phyloP scores from a whole-genome alignment of 257 asterid species.

The Fraxinus cuspidata region DNA sequence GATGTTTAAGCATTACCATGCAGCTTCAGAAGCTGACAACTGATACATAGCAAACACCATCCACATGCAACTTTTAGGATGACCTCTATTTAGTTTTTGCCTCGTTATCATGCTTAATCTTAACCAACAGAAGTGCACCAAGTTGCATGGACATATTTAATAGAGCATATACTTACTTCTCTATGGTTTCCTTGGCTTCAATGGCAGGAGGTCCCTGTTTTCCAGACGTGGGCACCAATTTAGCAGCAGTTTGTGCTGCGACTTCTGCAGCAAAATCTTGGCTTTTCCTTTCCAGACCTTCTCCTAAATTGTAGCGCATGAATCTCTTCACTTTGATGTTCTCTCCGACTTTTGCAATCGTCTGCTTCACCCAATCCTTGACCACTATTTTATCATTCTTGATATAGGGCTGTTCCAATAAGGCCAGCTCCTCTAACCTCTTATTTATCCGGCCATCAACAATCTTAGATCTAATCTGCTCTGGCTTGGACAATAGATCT shows the following conservation, averaged over 20 bases:
- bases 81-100: not conserved
- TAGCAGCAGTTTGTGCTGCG: constrained; percentile 91
- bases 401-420: constrained; percentile 91
- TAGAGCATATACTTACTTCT: constrained; percentile 51
- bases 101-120: not conserved
- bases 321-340: constrained; percentile 87
- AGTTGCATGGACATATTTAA: not conserved
- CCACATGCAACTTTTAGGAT: not conserved
- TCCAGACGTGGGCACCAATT: constrained; percentile 46
- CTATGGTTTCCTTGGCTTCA: constrained; percentile 55
- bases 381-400: constrained; percentile 84
- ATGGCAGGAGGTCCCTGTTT: constrained; percentile 52
- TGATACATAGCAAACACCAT: not conserved
- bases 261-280: constrained; percentile 98
- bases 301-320: constrained; percentile 84
- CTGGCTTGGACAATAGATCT: constrained; percentile 84
- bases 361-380: constrained; percentile 94
- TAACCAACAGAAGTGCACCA: constrained; percentile 5
- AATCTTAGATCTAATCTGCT: constrained; percentile 83
- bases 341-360: constrained; percentile 88
- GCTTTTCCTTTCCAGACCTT: constrained; percentile 92
- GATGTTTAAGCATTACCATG: not conserved
- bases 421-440: constrained; percentile 81
- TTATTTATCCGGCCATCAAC: constrained; percentile 91
- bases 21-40: not conserved